Percentiles rank a stretch among this genome's conserved stretches.
Evolutionary conservation across 163 green algal species (phyloP).

Genomic region (Scenedesmus sp.): DNA sequence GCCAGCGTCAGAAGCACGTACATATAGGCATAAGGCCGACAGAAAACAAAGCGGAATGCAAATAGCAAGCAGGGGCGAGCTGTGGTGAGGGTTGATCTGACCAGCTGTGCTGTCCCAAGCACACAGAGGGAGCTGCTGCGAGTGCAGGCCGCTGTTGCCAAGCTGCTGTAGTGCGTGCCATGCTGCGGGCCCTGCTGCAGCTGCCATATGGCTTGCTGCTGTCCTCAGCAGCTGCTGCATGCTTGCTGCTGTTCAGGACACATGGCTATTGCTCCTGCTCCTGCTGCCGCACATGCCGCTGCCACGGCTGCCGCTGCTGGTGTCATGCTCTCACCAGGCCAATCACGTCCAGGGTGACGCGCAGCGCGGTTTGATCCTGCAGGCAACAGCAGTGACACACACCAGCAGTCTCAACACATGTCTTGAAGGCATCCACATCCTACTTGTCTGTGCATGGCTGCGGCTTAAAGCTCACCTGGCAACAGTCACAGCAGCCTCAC

Average conservation of each 20-base stretch:
- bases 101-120: too few species aligned
- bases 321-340: conserved; percentile 58
- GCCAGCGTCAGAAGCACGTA: neutral
- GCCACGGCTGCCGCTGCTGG: neutral
- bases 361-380: conserved; percentile 65
- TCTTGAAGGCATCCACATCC: too few species aligned
- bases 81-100: too few species aligned
- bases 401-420: too few species aligned
- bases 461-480: too few species aligned
- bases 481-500: too few species aligned
- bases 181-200: neutral
- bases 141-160: neutral
- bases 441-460: too few species aligned
- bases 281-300: neutral
- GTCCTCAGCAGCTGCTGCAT: neutral
- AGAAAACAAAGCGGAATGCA: too few species aligned
- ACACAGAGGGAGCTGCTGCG: too few species aligned
- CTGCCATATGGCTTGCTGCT: neutral
- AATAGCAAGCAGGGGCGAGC: too few species aligned
- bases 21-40: neutral
- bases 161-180: neutral
- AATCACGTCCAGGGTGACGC: conserved; percentile 75
- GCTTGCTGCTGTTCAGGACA: neutral
- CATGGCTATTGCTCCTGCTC: neutral
- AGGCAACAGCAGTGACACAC: neutral